phyloP scores from a whole-genome alignment of 2,329 filamentous ascomycete species.

The Ustilaginoidea virens region DNA sequence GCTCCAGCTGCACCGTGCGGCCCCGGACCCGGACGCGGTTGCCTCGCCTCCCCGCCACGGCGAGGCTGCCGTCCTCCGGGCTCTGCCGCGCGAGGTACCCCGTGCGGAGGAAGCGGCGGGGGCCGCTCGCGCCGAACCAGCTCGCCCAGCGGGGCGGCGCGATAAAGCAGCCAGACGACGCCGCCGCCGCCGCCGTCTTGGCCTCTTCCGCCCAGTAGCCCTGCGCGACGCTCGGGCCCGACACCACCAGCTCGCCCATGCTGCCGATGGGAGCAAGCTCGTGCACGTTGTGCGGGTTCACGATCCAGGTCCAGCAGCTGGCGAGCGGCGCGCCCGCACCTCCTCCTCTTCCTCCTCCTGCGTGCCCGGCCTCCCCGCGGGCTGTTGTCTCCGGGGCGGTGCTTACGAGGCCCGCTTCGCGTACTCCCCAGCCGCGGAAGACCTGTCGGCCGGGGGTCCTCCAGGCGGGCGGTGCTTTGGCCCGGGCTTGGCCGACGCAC shows the following conservation, averaged over 20 bases:
- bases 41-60: not conserved
- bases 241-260: conserved; percentile 14
- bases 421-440: conserved; percentile 1
- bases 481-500: not conserved
- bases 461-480: not conserved
- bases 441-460: not conserved
- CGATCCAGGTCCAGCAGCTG: conserved; percentile 2
- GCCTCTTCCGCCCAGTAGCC: conserved; percentile 24
- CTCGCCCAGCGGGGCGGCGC: conserved; percentile 8
- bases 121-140: not conserved
- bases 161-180: no score
- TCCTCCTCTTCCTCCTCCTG: no score
- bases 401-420: conserved; percentile 1
- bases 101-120: conserved; percentile 1
- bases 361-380: no score
- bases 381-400: not conserved
- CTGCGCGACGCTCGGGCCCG: conserved; percentile 20
- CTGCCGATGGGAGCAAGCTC: conserved; percentile 14
- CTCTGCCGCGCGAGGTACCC: conserved; percentile 1
- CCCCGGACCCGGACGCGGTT: conserved; percentile 2
- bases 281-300: conserved; percentile 1
- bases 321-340: no score
- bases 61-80: not conserved
- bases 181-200: conserved; percentile 15
- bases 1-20: conserved; percentile 1